phyloP scores from a whole-genome alignment of 371 early-diverging fungal species.

The Mucor irregularis region DNA sequence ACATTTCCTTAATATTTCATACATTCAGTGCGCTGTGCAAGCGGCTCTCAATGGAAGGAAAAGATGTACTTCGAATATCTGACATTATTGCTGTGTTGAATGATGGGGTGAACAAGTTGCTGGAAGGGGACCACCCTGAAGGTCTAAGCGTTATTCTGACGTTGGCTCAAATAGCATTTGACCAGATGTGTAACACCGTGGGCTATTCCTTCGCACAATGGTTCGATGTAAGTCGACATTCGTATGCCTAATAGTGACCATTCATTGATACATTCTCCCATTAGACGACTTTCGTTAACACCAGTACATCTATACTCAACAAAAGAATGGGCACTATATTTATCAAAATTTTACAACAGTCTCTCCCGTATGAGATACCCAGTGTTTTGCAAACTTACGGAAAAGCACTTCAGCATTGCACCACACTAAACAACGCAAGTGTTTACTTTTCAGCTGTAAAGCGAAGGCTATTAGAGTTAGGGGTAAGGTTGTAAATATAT shows the following conservation, averaged over 20 bases:
- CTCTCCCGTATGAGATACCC: slow-evolving; percentile 21
- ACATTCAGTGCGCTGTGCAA: slow-evolving; percentile 10
- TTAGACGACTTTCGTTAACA: slow-evolving; percentile 14
- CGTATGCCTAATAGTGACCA: not conserved
- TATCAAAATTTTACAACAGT: slow-evolving; percentile 9
- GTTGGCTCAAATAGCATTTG: slow-evolving; percentile 17
- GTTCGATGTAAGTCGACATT: slow-evolving; percentile 20
- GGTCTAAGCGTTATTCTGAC: slow-evolving; percentile 4
- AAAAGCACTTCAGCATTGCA: not conserved
- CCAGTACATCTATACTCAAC: slow-evolving; percentile 1
- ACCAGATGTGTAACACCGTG: slow-evolving; percentile 10
- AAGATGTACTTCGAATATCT: slow-evolving; percentile 5
- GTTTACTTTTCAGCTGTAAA: slow-evolving; percentile 5
- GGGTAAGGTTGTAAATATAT: slow-evolving; percentile 17
- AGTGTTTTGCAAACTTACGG: slow-evolving; percentile 27
- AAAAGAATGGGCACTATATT: slow-evolving; percentile 10
- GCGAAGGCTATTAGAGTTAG: slow-evolving; percentile 24
- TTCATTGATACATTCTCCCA: too few relatives aligned
- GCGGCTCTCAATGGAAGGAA: not conserved
- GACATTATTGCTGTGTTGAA: slow-evolving; percentile 15
- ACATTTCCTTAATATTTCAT: slow-evolving; percentile 8
- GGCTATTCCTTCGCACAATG: slow-evolving; percentile 19
- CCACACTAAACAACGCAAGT: not conserved
- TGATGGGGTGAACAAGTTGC: not conserved
- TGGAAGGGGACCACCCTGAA: not conserved